These are phyloP conservation scores for Wickerhamiella azyma DNA, from an alignment of 805 yeast species.

Conservation along the genomic window DNA sequence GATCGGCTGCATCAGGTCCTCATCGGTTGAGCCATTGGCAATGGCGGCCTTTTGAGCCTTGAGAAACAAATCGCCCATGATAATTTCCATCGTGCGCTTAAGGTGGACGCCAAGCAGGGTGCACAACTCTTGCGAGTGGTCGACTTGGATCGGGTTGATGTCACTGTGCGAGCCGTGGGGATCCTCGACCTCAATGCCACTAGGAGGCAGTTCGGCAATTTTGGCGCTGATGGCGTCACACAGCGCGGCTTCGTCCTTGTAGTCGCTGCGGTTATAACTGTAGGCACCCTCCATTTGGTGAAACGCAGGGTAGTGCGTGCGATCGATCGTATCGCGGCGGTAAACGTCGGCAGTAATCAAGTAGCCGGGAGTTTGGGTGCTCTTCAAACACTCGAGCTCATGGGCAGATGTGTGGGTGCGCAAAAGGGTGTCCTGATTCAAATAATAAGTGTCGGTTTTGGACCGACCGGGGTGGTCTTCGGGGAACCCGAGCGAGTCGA, in stretches of 20 bases:
- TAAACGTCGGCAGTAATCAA: slow-evolving; percentile 92
- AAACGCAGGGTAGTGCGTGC: slow-evolving; percentile 93
- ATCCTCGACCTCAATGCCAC: slow-evolving; percentile 67
- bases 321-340: slow-evolving; percentile 86
- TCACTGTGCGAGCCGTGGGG: slow-evolving; percentile 42
- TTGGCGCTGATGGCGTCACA: slow-evolving; percentile 40
- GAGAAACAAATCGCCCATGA: slow-evolving; percentile 72
- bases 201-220: slow-evolving; percentile 47
- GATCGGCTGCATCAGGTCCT: slow-evolving; percentile 57
- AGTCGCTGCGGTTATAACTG: slow-evolving; percentile 50
- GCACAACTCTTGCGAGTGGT: slow-evolving; percentile 58
- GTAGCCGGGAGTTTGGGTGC: slow-evolving; percentile 64
- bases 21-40: slow-evolving; percentile 44
- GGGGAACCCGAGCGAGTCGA: slow-evolving; percentile 87
- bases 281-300: slow-evolving; percentile 98
- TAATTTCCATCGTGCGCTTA: slow-evolving; percentile 70
- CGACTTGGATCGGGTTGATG: slow-evolving; percentile 66
- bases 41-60: slow-evolving; percentile 47
- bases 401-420: slow-evolving; percentile 97
- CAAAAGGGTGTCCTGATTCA: slow-evolving; percentile 56
- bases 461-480: slow-evolving; percentile 86
- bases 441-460: slow-evolving; percentile 81
- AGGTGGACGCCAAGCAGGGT: slow-evolving; percentile 60
- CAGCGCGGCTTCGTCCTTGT: slow-evolving; percentile 27
- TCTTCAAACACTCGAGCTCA: slow-evolving; percentile 70